phyloP scores from a whole-genome alignment of 257 asterid genomes.

The Solanum chaucha region DNA sequence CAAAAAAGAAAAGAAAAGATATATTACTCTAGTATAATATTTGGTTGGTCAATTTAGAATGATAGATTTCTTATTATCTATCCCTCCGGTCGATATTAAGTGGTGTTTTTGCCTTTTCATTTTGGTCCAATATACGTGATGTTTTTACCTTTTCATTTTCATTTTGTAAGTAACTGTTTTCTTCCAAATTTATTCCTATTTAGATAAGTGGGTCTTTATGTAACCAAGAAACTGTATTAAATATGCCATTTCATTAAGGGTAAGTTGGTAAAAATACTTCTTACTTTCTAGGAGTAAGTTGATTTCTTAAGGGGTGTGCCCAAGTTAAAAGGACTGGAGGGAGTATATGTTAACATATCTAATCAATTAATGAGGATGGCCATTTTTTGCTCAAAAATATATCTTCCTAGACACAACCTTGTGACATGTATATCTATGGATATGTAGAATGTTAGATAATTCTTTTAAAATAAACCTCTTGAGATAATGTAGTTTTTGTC shows the following conservation, averaged over 20 bases:
- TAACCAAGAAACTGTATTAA: background rate
- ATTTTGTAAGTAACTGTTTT: background rate
- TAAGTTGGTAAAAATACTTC: background rate
- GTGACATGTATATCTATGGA: background rate
- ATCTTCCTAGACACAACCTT: background rate
- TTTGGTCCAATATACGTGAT: background rate
- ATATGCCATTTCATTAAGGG: background rate
- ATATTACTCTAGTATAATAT: background rate
- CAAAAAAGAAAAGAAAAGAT: background rate
- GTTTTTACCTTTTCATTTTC: background rate
- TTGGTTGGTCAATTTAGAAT: background rate
- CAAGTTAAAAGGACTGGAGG: background rate
- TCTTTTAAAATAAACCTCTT: background rate
- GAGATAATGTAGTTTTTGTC: background rate
- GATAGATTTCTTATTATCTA: background rate
- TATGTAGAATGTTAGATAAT: background rate
- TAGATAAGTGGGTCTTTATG: background rate
- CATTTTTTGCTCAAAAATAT: background rate
- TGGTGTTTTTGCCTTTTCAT: background rate
- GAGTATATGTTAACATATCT: background rate
- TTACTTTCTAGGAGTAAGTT: background rate
- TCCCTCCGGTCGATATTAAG: background rate
- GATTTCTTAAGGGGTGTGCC: background rate
- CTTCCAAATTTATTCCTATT: background rate
- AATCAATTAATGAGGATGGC: background rate